Base-by-base conservation (phyloP, 352 stramenopile species). In the Globisporangium echinulatum region DNA sequence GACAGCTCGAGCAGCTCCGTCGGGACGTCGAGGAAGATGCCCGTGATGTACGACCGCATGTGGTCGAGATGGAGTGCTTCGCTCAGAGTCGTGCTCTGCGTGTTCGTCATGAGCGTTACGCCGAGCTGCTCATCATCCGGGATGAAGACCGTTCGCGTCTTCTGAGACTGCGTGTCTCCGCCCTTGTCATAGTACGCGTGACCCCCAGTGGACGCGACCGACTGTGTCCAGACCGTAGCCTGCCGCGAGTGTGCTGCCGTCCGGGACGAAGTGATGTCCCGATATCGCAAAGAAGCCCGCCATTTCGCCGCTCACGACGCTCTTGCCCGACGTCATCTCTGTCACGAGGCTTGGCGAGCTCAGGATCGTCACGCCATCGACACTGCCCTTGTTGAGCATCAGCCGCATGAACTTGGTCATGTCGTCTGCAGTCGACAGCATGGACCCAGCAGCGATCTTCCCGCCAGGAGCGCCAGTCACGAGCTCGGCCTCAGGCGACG, bases 131-230 rank as follows among this genome's bases (percentile, higher is more conserved):
- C 64, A 19, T 19, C 17, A 3, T 71, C 59, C 1, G 78, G 76
- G 2, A 71, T 49, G 36, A 87, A 81, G 0, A 78, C 78, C 3
- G 74, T 87, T 11, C 78, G 72, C 6, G 78, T 87, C 7, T 85
- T 66, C 48, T 88, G 78, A 1, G 72, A 58, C 3, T 61, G 37
- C 3, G 75, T 82, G 60, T 90, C 81, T 1, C 76, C 78, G 39
- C 78, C 77, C 60, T 90, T 90, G 64, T 90, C 80, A 25, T 72
- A 70, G 57, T 90, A 88, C 36, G 75, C 70, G 56, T 86, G 71
- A 2, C 81, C 81, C 17, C 76, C 76, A 87, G 49, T 87, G 70
- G 0, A 68, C 77, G 15, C 74, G 64, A 0, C 69, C 70, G 49
- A 85, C 63, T 52, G 74, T 77, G 49, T 90, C 81, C 40, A 90